Evolutionary conservation across 148 eudicot genomes (phyloP).

Genomic region (Polygonum maritimum): DNA sequence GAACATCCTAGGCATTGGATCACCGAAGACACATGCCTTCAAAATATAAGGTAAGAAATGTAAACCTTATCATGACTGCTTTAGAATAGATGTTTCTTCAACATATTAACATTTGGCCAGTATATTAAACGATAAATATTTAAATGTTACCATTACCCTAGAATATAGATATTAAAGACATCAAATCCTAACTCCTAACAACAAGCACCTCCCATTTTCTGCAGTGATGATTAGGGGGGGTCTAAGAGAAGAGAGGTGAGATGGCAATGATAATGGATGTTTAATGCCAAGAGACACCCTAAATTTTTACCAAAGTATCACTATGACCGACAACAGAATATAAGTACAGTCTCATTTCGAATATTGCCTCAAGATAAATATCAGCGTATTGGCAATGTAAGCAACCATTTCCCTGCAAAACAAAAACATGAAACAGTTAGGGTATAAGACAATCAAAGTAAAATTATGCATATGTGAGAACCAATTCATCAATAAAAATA

Average conservation of each 20-base stretch:
- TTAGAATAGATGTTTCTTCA: background rate
- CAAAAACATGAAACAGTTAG: background rate
- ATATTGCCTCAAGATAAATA: slow-evolving; percentile 84
- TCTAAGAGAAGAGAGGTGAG: background rate
- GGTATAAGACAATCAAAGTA: background rate
- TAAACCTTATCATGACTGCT: background rate
- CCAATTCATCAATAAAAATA: background rate
- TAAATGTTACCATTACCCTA: background rate
- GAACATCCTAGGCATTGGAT: background rate
- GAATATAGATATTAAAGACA: background rate
- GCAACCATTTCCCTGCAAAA: slow-evolving; percentile 94
- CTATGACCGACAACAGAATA: background rate
- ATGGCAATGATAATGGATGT: no score
- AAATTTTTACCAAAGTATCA: background rate
- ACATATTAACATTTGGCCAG: slow-evolving; percentile 2
- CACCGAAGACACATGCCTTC: background rate
- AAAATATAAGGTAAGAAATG: background rate
- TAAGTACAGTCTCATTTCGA: background rate
- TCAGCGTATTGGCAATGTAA: slow-evolving; percentile 90
- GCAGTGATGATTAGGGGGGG: background rate
- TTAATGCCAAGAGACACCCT: background rate
- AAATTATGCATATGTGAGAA: background rate
- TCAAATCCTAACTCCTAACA: background rate
- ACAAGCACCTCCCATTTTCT: background rate
- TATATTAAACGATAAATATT: background rate